These are phyloP conservation scores for Calonectria pseudoturangicola DNA, from an alignment of 2,329 filamentous ascomycete species.

Conservation along the genomic window DNA sequence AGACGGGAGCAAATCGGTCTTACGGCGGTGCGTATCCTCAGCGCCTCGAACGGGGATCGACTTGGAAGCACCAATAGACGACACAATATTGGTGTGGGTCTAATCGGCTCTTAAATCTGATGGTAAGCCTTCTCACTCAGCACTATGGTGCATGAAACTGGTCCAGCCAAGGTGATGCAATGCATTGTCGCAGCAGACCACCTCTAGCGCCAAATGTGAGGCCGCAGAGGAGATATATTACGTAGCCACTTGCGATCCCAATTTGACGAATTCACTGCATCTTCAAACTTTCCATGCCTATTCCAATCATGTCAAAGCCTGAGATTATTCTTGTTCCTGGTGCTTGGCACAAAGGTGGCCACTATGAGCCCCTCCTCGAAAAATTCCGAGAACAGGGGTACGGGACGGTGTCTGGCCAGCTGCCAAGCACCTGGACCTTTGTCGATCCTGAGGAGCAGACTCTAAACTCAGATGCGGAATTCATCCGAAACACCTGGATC, in stretches of 20 bases:
- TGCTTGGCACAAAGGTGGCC: slow-evolving; percentile 45
- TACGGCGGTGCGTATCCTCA: neutral
- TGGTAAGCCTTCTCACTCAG: neutral
- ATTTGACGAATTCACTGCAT: neutral
- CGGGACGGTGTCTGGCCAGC: slow-evolving; percentile 31
- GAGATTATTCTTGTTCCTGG: slow-evolving; percentile 46
- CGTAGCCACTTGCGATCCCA: neutral
- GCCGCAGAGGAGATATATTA: neutral
- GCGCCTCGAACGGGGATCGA: neutral
- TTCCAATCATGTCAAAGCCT: slow-evolving; percentile 35
- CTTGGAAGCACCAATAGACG: neutral
- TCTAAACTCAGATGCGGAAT: slow-evolving; percentile 26
- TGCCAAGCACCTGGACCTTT: slow-evolving; percentile 35
- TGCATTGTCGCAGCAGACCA: neutral
- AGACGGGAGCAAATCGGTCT: neutral
- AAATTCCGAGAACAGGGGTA: slow-evolving; percentile 37
- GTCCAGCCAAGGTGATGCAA: neutral
- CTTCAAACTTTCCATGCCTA: neutral
- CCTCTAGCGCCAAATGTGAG: too few species aligned
- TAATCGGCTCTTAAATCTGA: neutral
- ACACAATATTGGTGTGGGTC: neutral
- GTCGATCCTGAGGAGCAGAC: slow-evolving; percentile 15
- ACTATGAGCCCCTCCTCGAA: slow-evolving; percentile 27
- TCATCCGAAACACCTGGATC: slow-evolving; percentile 31
- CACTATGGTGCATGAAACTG: neutral